A percentile compares a stretch with the other conserved stretches of the same genome.
Evolutionary conservation across 2,329 filamentous ascomycete species (phyloP).

Genomic region (Orbilia ellipsospora): DNA sequence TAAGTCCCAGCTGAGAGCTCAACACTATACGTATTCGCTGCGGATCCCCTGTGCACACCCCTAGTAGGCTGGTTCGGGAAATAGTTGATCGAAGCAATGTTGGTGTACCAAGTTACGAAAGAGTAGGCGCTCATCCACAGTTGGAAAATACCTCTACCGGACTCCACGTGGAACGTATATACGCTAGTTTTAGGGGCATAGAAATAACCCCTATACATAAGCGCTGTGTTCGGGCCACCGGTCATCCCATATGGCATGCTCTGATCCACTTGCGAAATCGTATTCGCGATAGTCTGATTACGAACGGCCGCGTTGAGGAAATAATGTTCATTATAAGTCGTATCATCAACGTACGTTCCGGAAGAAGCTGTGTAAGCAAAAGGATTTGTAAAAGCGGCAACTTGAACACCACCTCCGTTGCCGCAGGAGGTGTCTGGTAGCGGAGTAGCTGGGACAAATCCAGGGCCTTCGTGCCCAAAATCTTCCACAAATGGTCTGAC

Average conservation of each 20-base stretch:
- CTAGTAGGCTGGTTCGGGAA: constrained; percentile 8
- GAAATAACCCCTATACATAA: constrained; percentile 9
- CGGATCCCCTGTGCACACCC: neutral
- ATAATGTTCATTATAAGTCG: neutral
- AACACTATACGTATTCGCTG: neutral
- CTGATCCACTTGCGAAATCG: neutral
- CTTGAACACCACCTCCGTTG: neutral
- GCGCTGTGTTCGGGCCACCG: neutral
- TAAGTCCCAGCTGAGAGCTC: constrained; percentile 8
- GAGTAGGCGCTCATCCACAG: neutral
- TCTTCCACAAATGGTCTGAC: constrained; percentile 2
- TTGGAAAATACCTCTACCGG: neutral
- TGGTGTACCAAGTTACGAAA: neutral
- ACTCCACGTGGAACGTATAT: constrained; percentile 19
- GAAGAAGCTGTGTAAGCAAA: neutral
- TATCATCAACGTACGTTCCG: neutral
- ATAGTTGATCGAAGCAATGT: neutral
- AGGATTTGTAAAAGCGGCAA: neutral
- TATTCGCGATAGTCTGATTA: neutral
- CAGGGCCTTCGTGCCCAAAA: neutral
- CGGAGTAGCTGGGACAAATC: neutral
- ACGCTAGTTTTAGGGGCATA: constrained; percentile 8
- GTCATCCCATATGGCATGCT: neutral
- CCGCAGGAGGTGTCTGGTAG: constrained; percentile 2
- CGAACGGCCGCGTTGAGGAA: neutral